Evolutionary conservation across 345 rosid genomes (phyloP), one percentile per base, ranked within the genome.

Genomic region (Salix suchowensis): DNA sequence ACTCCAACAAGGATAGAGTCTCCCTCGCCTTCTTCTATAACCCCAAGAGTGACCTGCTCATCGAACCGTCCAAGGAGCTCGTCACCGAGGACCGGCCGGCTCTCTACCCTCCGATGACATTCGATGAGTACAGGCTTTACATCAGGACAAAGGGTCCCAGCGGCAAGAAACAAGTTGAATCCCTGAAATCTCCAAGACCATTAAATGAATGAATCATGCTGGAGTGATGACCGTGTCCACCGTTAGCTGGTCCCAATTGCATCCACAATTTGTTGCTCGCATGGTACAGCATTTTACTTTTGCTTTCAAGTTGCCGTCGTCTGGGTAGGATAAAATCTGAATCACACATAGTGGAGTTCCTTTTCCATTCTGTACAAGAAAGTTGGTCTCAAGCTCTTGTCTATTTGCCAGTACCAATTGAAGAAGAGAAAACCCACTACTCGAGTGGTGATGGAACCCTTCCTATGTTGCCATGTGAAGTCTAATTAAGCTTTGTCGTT

Each of bases 21-120:
- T 82, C 84, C 1, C 78, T 82, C 28, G 84, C 84, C 10, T 44
- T 82, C 34, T 82, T 82, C 78, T 82, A 82, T 36, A 82, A 82
- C 78, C 84, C 81, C 1, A 74, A 23, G 67, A 46, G 79, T 65
- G 84, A 82, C 30, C 36, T 74, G 68, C 10, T 39, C 15, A 82
- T 82, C 44, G 65, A 50, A 23, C 81, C 84, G 7, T 54, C 44
- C 40, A 34, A 70, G 40, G 70, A 82, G 12, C 73, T 82, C 21
- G 81, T 82, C 19, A 74, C 74, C n/a, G 48, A 70, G 62, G 84
- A 74, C 5, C 58, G 65, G 18, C 84, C 84, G 7, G 76, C 84
- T 30, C 75, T 77, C 39, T 82, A 74, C 61, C 55, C 40, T 23
- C 62, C 81, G 26, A 74, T 74, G 79, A 82, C 76, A 6, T 77